A percentile compares a stretch with the other conserved stretches of the same genome.
These are phyloP conservation scores for Ceratocystis alfenasii DNA, from an alignment of 2,329 filamentous ascomycete genomes.

Conservation along the genomic window DNA sequence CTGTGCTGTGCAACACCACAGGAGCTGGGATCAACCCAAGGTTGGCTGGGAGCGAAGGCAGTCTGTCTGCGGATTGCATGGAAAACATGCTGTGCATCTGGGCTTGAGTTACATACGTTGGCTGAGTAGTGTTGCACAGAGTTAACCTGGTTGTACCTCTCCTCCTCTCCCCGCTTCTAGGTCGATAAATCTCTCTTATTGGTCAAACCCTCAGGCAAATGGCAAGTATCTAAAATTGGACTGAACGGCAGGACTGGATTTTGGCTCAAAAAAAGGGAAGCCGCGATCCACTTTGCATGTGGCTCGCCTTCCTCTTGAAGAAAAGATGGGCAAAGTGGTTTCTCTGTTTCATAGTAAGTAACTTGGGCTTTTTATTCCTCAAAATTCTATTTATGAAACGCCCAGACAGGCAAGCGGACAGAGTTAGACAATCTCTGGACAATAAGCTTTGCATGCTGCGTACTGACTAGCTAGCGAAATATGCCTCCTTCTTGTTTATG, in stretches of 20 bases:
- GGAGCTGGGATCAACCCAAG: neutral
- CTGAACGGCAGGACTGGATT: neutral
- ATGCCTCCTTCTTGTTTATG: no score
- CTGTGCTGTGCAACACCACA: neutral
- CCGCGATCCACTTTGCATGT: neutral
- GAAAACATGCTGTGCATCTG: neutral
- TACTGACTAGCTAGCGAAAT: no score
- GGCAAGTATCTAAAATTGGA: neutral
- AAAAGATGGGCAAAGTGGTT: slow-evolving; percentile 12
- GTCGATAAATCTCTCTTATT: neutral
- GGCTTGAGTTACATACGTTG: neutral
- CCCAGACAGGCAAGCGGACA: neutral
- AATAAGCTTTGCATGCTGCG: no score
- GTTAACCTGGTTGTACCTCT: neutral
- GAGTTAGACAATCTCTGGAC: neutral
- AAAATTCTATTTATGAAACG: no score
- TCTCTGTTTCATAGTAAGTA: neutral
- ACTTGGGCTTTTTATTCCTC: neutral
- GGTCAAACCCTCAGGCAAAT: neutral
- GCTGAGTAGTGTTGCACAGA: slow-evolving; percentile 3
- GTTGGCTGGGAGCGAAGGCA: neutral
- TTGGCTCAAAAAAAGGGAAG: neutral
- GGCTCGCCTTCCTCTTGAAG: neutral
- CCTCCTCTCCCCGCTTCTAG: neutral
- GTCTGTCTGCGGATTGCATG: neutral